Evolutionary conservation across 2,329 filamentous ascomycete genomes (phyloP).

Genomic region (Sclerotinia trifoliorum): DNA sequence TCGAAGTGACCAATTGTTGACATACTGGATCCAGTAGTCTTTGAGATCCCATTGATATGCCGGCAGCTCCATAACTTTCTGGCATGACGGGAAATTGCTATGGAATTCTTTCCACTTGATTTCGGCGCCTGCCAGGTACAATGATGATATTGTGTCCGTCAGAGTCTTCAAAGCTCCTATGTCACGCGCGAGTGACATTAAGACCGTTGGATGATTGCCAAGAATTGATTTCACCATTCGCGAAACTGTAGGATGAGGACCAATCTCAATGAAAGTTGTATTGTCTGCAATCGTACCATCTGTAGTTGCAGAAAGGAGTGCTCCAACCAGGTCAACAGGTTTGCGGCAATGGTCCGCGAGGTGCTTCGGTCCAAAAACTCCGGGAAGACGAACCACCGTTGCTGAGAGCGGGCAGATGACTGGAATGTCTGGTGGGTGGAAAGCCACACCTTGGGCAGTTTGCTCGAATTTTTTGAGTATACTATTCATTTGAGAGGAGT

Average conservation of each 20-base stretch:
- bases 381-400: neutral
- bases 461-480: constrained; percentile 4
- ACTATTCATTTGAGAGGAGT: constrained; percentile 12
- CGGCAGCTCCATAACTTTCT: constrained; percentile 44
- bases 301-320: constrained; percentile 61
- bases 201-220: neutral
- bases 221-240: constrained; percentile 15
- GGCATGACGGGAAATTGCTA: neutral
- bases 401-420: constrained; percentile 2
- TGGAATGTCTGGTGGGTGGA: neutral
- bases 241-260: constrained; percentile 61
- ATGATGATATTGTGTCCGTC: neutral
- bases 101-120: constrained; percentile 18
- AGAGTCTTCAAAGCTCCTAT: neutral
- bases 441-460: neutral
- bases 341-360: neutral
- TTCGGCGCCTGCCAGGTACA: constrained; percentile 4
- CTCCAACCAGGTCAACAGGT: constrained; percentile 52
- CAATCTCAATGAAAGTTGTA: constrained; percentile 55
- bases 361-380: constrained; percentile 4
- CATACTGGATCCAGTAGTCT: constrained; percentile 61
- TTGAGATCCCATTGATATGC: constrained; percentile 67
- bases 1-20: constrained; percentile 53
- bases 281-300: neutral
- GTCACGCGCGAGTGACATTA: neutral